Evolutionary conservation across 2,329 filamentous ascomycete genomes (phyloP), one percentile per base, ranked within the genome.

Genomic region (Elsinoe perseae): DNA sequence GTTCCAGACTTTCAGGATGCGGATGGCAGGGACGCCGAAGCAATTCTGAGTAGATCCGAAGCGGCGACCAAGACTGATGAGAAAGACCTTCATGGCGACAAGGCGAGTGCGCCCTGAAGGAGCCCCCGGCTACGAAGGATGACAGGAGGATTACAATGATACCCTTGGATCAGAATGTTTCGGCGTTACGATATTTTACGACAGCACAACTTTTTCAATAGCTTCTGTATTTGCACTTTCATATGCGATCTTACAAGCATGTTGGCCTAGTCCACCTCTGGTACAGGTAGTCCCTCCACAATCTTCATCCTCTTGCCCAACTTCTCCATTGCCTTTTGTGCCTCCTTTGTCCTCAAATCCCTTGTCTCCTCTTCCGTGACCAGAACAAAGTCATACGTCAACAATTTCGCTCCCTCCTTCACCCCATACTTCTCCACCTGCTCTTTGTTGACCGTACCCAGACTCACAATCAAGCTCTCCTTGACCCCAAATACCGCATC

Each of bases 401-500:
- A 64, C 46, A 69, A 64, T 68, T 81, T 81, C 20, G 75, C 79
- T 7, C 81, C 86, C 62, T 84, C 80, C 28, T 79, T 68, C 4
- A 89, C 81, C 14, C 74, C 77, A 66, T 90, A 87, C 64, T 81
- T 74, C 50, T 62, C 61, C 0, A 84, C 81, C 57, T 77, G 77
- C 43, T 77, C 76, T 0, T 71, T 66, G 68, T 76, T 70, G 62
- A 81, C 74, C 64, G 77, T 72, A 59, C 76, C 62, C 71, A 82
- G 73, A 61, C 88, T 85, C 12, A 89, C 77, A n/a, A 89, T 73
- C 10, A 95, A 75, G 25, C 85, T 88, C 66, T 89, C 78, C 69
- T 95, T 95, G 57, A 95, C 88, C 9, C 89, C 89, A 64, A 95
- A 95, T 1, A 95, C 89, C 0, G 88, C 87, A 66, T 95, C 89